A percentile compares a stretch with the other conserved stretches of the same genome.
phyloP scores from a whole-genome alignment of 1,284 basidiomycete species.

The Filobasidium uniguttulatum region DNA sequence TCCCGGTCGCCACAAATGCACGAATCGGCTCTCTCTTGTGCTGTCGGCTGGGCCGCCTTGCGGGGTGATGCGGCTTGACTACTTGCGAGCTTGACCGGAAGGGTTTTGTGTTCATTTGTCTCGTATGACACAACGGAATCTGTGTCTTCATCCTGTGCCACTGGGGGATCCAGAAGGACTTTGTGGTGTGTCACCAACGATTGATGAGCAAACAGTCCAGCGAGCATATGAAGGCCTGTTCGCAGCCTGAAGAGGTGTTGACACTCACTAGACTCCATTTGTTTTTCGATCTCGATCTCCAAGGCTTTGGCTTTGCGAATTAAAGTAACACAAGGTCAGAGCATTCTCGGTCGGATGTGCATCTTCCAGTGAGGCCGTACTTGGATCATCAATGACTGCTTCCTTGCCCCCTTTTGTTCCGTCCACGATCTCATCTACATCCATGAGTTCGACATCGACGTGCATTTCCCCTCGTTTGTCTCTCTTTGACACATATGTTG shows the following conservation, averaged over 20 bases:
- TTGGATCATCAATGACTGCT: neutral
- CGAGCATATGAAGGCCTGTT: no score
- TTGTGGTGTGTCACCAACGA: no score
- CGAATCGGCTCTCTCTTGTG: neutral
- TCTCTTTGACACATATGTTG: neutral
- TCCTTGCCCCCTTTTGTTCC: no score
- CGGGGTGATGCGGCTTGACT: neutral
- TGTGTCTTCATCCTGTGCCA: neutral
- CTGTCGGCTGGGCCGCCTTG: neutral
- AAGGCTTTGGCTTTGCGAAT: no score
- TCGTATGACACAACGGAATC: neutral
- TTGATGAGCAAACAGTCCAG: no score
- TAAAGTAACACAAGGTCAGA: no score
- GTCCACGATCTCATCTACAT: neutral
- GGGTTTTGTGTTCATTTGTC: neutral
- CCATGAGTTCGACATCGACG: neutral
- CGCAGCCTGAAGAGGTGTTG: no score
- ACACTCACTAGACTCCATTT: no score
- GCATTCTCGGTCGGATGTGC: no score
- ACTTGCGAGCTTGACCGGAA: neutral
- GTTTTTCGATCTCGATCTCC: no score
- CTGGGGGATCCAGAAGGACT: neutral
- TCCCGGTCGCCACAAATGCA: constrained; percentile 9
- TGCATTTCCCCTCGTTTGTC: neutral
- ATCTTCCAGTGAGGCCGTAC: no score